Base-by-base conservation (phyloP, 2,329 filamentous ascomycete genomes). In the Colletotrichum filicis region DNA sequence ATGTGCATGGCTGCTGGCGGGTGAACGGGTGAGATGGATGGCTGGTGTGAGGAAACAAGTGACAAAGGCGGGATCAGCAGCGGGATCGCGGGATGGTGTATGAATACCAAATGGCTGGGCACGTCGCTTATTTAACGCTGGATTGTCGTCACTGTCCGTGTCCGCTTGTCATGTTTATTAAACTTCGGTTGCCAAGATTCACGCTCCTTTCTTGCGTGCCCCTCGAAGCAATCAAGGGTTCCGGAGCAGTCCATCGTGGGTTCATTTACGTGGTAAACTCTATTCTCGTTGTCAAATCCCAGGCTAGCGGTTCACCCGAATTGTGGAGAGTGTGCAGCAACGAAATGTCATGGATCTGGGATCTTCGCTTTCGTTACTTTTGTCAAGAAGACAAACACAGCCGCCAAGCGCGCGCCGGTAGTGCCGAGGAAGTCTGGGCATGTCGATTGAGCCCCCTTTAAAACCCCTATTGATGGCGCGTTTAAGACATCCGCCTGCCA, bases 311-410 rank as follows among this genome's bases (percentile, higher is more conserved):
- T 65, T 61, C 30, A 55, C n/a, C 8, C 22, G 8, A 30, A 30
- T 42, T 65, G 49, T 65, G 70, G 70, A 35, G 19, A n/a, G 70
- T 30, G n/a, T 3, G 8, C 46, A 65, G 64, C 66, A 61, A 52
- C 28, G 37, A 7, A 16, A 64, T 69, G 59, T 56, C 59, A 73
- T 69, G 70, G 59, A 59, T 69, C 59, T 24, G 12, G 64, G 69
- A 42, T 71, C 58, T 57, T 68, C 58, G 28, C 9, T 42, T 16
- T 35, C 46, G 35, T 49, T 42, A 58, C 9, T 26, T 8, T 35
- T 37, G 35, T 49, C 59, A 42, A 19, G 30, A 11, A 64, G 4
- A 56, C 22, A 28, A 24, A 22, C 55, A 30, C 37, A 55, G 46
- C 53, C 55, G 46, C 56, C 66, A 64, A 60, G 66, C 52, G 66